Conservation (phyloP, 139 green algal species). For the Tetradesmus lagerheimii region DNA sequence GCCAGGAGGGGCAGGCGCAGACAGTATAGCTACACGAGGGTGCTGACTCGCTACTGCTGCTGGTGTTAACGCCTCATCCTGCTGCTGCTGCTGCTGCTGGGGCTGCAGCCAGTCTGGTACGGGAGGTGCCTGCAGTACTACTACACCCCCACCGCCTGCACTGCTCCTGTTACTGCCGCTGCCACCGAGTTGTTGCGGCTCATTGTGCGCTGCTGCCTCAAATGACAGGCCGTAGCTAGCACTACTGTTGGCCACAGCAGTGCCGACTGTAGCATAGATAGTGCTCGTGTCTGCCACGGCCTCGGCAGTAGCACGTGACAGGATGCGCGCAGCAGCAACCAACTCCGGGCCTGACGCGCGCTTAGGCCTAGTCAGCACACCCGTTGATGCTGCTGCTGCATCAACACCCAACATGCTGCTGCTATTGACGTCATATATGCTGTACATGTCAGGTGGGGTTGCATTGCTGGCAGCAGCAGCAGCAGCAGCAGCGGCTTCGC, state of each 20-base stretch:
- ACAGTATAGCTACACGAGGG: background rate
- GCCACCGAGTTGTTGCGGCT: background rate
- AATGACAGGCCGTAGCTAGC: too few species aligned
- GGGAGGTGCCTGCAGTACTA: slow-evolving; percentile 25
- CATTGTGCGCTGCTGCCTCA: background rate
- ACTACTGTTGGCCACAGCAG: background rate
- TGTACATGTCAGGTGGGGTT: background rate
- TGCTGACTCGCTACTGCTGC: background rate
- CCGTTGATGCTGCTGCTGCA: background rate
- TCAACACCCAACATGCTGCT: background rate
- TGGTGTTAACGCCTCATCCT: background rate
- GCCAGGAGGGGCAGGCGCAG: background rate
- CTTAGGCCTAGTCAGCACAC: background rate
- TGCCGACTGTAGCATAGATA: background rate
- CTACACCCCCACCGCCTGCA: background rate
- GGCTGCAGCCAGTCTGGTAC: slow-evolving; percentile 21
- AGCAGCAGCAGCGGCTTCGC: background rate
- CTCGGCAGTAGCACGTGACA: slow-evolving; percentile 7
- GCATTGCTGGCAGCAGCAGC: background rate
- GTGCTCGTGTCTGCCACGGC: background rate
- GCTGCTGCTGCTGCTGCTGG: background rate
- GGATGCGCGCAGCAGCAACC: slow-evolving; percentile 12
- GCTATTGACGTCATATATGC: background rate
- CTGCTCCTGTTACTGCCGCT: background rate
- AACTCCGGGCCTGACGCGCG: background rate